Evolutionary conservation across 2,329 filamentous ascomycete genomes (phyloP).

Genomic region (Purpureocillium takamizusanense): DNA sequence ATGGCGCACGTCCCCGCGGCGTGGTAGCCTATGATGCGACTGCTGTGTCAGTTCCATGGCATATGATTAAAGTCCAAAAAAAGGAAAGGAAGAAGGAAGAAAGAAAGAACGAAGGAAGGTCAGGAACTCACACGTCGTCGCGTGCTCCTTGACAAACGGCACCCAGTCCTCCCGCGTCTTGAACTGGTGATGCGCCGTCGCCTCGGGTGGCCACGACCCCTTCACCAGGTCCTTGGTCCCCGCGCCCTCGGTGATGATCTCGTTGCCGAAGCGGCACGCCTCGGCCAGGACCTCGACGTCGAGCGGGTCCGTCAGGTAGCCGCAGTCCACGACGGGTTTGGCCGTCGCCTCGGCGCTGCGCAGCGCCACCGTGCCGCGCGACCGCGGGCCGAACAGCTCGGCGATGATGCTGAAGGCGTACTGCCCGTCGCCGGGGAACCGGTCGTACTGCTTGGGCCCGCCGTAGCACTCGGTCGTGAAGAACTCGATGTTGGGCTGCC

Average conservation of each 20-base stretch:
- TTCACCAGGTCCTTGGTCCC: slow-evolving; percentile 51
- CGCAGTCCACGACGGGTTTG: slow-evolving; percentile 49
- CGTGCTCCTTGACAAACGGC: slow-evolving; percentile 45
- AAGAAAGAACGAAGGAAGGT: not conserved
- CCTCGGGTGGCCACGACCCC: slow-evolving; percentile 46
- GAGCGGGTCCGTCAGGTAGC: slow-evolving; percentile 47
- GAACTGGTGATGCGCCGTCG: slow-evolving; percentile 32
- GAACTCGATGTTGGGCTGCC: slow-evolving; percentile 53
- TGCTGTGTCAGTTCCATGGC: too few species aligned
- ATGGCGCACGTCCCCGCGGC: slow-evolving; percentile 48
- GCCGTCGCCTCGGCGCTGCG: slow-evolving; percentile 35
- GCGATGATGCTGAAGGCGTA: slow-evolving; percentile 49
- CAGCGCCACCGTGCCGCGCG: slow-evolving; percentile 45
- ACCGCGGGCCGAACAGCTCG: slow-evolving; percentile 48
- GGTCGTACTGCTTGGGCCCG: slow-evolving; percentile 46
- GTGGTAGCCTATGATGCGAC: slow-evolving; percentile 38
- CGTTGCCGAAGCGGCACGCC: slow-evolving; percentile 48
- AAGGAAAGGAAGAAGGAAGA: too few species aligned
- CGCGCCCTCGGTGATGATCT: slow-evolving; percentile 47
- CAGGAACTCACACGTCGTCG: slow-evolving; percentile 47
- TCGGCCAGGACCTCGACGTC: slow-evolving; percentile 51
- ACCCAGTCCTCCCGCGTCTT: slow-evolving; percentile 49
- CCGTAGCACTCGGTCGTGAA: slow-evolving; percentile 55
- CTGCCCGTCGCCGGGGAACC: slow-evolving; percentile 42
- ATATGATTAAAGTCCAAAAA: too few species aligned